Evolutionary conservation across 305 asterid genomes (phyloP).

Genomic region (Solanum hybrid): DNA sequence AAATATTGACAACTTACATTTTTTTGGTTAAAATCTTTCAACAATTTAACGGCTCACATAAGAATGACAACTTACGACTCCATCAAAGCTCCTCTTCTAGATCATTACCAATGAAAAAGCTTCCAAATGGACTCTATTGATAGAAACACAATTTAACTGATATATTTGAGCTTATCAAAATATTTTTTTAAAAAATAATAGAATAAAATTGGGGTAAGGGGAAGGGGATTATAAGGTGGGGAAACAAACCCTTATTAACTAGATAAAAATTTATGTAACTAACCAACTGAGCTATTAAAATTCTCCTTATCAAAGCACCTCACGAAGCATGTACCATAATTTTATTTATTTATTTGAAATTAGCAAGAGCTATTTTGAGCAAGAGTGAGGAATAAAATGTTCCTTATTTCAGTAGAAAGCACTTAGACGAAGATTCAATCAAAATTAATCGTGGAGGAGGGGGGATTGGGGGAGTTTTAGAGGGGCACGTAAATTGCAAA

Average conservation of each 20-base stretch:
- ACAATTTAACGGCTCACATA: not conserved
- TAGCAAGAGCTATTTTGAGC: not conserved
- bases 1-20: not conserved
- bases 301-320: not conserved
- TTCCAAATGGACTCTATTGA: not conserved
- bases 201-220: not conserved
- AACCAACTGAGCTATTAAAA: not conserved
- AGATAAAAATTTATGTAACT: not conserved
- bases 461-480: not conserved
- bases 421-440: not conserved
- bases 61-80: not conserved
- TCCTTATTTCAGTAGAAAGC: not conserved
- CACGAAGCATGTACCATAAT: not conserved
- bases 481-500: not conserved
- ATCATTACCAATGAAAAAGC: not conserved
- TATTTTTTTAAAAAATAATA: no score
- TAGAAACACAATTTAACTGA: not conserved
- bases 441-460: no score
- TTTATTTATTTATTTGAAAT: not conserved
- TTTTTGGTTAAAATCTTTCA: not conserved
- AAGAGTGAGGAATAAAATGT: not conserved
- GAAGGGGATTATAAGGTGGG: not conserved
- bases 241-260: not conserved
- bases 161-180: not conserved
- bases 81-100: not conserved